phyloP scores from a whole-genome alignment of 768 basidiomycete species.

The Chalciporus chontae region DNA sequence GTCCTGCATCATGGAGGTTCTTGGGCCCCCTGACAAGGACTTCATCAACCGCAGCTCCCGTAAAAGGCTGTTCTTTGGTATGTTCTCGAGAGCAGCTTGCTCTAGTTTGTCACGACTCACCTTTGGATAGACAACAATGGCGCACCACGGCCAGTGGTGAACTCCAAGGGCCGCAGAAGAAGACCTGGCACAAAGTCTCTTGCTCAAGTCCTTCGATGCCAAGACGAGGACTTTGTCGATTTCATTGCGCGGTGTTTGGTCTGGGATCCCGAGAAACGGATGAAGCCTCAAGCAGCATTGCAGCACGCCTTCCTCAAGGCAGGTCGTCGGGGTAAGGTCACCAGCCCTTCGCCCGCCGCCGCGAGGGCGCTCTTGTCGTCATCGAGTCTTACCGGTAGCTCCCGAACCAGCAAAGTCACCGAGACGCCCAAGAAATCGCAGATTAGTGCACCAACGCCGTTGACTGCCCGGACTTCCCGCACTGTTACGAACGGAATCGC shows the following conservation, averaged over 20 bases:
- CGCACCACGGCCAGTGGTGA: slow-evolving; percentile 88
- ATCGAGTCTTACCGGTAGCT: slow-evolving; percentile 47
- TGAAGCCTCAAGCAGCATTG: slow-evolving; percentile 91
- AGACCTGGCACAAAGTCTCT: slow-evolving; percentile 90
- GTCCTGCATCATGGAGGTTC: slow-evolving; percentile 98
- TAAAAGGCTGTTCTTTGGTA: slow-evolving; percentile 95
- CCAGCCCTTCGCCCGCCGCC: slow-evolving; percentile 40
- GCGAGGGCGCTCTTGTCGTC: slow-evolving; percentile 58
- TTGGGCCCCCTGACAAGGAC: slow-evolving; percentile 93
- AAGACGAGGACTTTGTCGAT: slow-evolving; percentile 94
- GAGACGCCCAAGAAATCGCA: slow-evolving; percentile 86
- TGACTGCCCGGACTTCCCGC: slow-evolving; percentile 73
- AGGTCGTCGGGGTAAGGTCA: slow-evolving; percentile 52
- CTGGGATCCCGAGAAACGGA: slow-evolving; percentile 95
- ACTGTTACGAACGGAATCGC: slow-evolving; percentile 47
- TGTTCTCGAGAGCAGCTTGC: slow-evolving; percentile 16
- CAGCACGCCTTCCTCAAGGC: slow-evolving; percentile 85
- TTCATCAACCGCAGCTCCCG: slow-evolving; percentile 92
- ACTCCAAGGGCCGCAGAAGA: slow-evolving; percentile 92
- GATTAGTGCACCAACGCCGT: slow-evolving; percentile 84
- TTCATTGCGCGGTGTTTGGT: slow-evolving; percentile 96
- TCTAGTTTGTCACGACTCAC: slow-evolving; percentile 3
- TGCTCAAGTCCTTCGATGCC: slow-evolving; percentile 82
- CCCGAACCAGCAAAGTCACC: slow-evolving; percentile 51
- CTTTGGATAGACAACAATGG: slow-evolving; percentile 75